Percentiles rank a stretch among this genome's conserved stretches.
Conservation (phyloP, 2,329 filamentous ascomycete species). For the Beauveria bassiana region DNA sequence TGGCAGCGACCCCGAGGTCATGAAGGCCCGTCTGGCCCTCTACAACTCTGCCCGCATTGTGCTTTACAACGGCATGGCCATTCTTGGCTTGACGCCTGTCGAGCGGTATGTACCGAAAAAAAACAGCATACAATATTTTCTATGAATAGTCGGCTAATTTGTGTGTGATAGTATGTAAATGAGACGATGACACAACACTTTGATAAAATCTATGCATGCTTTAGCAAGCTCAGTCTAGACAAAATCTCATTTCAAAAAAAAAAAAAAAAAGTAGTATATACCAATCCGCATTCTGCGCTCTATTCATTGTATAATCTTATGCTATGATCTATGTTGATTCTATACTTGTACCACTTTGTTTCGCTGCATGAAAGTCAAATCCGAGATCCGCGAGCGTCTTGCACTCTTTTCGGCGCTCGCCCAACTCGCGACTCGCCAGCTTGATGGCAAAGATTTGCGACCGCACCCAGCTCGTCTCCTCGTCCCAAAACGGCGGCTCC, state of each 20-base stretch:
- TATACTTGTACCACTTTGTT: background rate
- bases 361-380: slow-evolving; percentile 20
- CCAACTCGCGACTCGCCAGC: slow-evolving; percentile 28
- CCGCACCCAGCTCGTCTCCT: slow-evolving; percentile 31
- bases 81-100: slow-evolving; percentile 72
- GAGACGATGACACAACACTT: background rate
- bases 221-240: background rate
- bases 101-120: slow-evolving; percentile 35
- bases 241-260: background rate
- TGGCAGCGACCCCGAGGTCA: slow-evolving; percentile 66
- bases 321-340: background rate
- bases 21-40: slow-evolving; percentile 61
- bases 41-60: slow-evolving; percentile 71
- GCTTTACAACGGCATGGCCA: slow-evolving; percentile 72
- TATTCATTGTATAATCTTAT: background rate
- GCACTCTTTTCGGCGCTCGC: slow-evolving; percentile 26
- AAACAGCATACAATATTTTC: background rate
- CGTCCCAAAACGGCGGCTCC: slow-evolving; percentile 31
- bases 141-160: background rate
- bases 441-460: slow-evolving; percentile 34
- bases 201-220: background rate
- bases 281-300: background rate
- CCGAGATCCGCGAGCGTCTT: slow-evolving; percentile 29
- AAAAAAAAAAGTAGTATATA: background rate
- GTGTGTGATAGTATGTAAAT: slow-evolving; percentile 9